Evolutionary conservation across 805 yeast species (phyloP).

Genomic region (Saccharomycopsis sp.): DNA sequence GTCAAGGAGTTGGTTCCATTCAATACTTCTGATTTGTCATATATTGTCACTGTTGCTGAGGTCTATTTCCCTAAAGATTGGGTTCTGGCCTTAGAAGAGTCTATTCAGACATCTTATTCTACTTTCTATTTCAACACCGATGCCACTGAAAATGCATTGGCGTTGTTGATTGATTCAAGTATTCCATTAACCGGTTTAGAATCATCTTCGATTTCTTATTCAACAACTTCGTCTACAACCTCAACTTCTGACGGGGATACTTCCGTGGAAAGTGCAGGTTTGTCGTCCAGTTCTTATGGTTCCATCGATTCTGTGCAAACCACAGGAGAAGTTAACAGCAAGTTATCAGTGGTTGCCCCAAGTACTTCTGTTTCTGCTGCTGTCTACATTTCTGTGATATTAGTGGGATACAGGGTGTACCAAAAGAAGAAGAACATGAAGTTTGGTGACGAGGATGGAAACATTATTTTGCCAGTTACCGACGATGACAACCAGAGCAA

Average conservation of each 20-base stretch:
- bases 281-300: conserved; percentile 19
- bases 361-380: conserved; percentile 22
- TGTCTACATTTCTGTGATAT: conserved; percentile 21
- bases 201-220: background rate
- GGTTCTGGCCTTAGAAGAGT: conserved; percentile 30
- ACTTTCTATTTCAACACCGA: conserved; percentile 53
- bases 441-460: conserved; percentile 15
- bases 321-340: conserved; percentile 28
- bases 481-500: conserved; percentile 12
- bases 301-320: conserved; percentile 24
- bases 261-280: conserved; percentile 18
- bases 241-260: conserved; percentile 15
- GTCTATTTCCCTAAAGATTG: conserved; percentile 65
- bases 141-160: conserved; percentile 48
- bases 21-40: conserved; percentile 45
- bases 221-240: conserved; percentile 6
- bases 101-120: conserved; percentile 36
- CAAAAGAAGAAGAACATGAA: conserved; percentile 21
- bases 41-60: conserved; percentile 83
- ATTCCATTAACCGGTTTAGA: conserved; percentile 49
- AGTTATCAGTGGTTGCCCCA: conserved; percentile 24
- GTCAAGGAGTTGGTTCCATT: conserved; percentile 74
- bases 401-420: conserved; percentile 27
- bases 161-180: conserved; percentile 64
- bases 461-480: conserved; percentile 18